A percentile compares a stretch with the other conserved stretches of the same genome.
Evolutionary conservation across 345 rosid species (phyloP).

Genomic region (Noccaea bulbosa): DNA sequence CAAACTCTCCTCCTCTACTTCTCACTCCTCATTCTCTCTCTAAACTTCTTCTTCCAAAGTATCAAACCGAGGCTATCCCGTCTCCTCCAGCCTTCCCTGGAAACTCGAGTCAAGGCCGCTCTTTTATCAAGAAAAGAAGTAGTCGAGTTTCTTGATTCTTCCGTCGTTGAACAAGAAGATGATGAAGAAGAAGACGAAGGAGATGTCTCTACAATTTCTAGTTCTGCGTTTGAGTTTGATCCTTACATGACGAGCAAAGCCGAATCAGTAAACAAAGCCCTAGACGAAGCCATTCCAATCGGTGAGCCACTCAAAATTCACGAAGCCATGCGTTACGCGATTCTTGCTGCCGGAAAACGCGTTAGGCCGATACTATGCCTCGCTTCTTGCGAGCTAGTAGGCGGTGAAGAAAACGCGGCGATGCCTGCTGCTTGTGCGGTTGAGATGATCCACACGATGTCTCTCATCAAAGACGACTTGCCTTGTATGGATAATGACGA

Average conservation of each 20-base stretch:
- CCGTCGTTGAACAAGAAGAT: constrained; percentile 44
- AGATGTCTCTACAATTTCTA: not conserved
- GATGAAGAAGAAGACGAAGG: constrained; percentile 43
- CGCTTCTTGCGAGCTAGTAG: constrained; percentile 67
- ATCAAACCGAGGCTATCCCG: constrained; percentile 35
- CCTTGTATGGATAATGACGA: constrained; percentile 79
- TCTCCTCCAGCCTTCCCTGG: constrained; percentile 29
- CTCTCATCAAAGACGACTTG: constrained; percentile 70
- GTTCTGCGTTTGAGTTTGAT: constrained; percentile 58
- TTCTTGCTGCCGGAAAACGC: constrained; percentile 68
- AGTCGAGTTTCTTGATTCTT: constrained; percentile 30
- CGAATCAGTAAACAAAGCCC: constrained; percentile 53
- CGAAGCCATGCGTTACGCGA: constrained; percentile 77
- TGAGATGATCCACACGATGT: constrained; percentile 79
- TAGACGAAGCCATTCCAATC: constrained; percentile 57
- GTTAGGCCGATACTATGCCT: constrained; percentile 66
- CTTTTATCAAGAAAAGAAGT: constrained; percentile 40
- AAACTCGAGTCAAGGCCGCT: constrained; percentile 25
- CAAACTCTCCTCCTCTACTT: constrained; percentile 40
- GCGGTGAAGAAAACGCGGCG: constrained; percentile 50
- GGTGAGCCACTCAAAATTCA: constrained; percentile 53
- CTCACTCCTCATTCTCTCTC: constrained; percentile 30
- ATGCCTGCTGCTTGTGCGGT: constrained; percentile 71
- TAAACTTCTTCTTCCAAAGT: constrained; percentile 26
- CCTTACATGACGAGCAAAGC: constrained; percentile 65